Conservation (phyloP, 805 yeast species). For the Candida orba region DNA sequence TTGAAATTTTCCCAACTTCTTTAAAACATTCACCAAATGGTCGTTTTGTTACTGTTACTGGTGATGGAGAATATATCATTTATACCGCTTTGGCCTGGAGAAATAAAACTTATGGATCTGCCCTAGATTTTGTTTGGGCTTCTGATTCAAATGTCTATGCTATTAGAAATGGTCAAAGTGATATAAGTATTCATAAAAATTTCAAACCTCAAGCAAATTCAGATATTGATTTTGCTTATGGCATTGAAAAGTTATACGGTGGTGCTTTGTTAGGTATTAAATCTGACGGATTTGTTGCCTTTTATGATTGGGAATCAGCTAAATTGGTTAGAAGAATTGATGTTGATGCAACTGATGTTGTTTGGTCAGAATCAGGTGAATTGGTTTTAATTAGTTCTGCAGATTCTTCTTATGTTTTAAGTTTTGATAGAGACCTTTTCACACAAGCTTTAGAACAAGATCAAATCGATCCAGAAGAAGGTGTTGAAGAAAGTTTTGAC, state of each 20-base stretch:
- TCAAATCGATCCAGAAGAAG: constrained; percentile 69
- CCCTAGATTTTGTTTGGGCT: constrained; percentile 92
- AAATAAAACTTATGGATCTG: constrained; percentile 86
- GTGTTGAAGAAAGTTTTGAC: constrained; percentile 81
- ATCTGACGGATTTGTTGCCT: constrained; percentile 76
- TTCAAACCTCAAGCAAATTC: constrained; percentile 71
- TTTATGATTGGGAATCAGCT: constrained; percentile 93
- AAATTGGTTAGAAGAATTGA: constrained; percentile 80
- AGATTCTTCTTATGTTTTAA: constrained; percentile 72
- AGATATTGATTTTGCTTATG: constrained; percentile 57
- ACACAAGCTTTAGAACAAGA: constrained; percentile 54
- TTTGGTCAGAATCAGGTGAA: constrained; percentile 94
- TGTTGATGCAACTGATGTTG: constrained; percentile 70
- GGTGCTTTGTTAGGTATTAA: constrained; percentile 86
- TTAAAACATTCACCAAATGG: constrained; percentile 95
- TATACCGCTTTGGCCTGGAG: constrained; percentile 98
- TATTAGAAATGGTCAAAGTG: constrained; percentile 58
- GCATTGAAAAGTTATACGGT: constrained; percentile 75
- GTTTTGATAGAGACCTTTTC: constrained; percentile 62
- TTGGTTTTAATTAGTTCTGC: constrained; percentile 66
- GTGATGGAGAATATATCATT: constrained; percentile 95
- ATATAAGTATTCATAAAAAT: constrained; percentile 70
- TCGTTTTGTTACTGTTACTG: constrained; percentile 91
- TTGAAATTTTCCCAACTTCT: constrained; percentile 86
- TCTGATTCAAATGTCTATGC: constrained; percentile 86